These are phyloP conservation scores for Komagataella kurtzmanii DNA, from an alignment of 805 yeast species.

Conservation along the genomic window DNA sequence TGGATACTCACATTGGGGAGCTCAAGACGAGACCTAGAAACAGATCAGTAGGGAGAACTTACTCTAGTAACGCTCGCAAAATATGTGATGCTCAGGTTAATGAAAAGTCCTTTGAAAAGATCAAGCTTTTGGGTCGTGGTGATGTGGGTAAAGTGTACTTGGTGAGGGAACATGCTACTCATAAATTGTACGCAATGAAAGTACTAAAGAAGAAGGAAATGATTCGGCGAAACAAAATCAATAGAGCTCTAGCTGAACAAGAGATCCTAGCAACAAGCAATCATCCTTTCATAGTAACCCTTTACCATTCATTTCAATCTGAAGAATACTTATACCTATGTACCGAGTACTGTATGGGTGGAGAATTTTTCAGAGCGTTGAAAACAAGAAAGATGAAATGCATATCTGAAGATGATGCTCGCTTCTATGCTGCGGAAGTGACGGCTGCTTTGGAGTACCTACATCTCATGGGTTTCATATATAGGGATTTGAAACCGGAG, in stretches of 20 bases:
- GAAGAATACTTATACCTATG: constrained; percentile 85
- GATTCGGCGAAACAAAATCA: constrained; percentile 90
- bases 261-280: constrained; percentile 90
- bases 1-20: constrained; percentile 23
- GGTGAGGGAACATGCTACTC: constrained; percentile 69
- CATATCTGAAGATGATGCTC: constrained; percentile 77
- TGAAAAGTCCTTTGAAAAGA: constrained; percentile 79
- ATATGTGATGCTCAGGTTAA: constrained; percentile 69
- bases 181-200: constrained; percentile 83
- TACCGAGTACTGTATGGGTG: constrained; percentile 99
- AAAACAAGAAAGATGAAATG: constrained; percentile 85
- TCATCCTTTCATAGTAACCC: constrained; percentile 93
- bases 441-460: constrained; percentile 92
- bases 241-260: constrained; percentile 91
- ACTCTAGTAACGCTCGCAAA: constrained; percentile 64
- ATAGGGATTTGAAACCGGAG: constrained; percentile 94
- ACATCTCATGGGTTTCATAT: constrained; percentile 94
- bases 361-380: constrained; percentile 91
- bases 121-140: constrained; percentile 87
- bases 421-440: constrained; percentile 92
- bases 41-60: constrained; percentile 39
- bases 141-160: constrained; percentile 95
- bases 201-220: constrained; percentile 82
- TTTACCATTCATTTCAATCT: constrained; percentile 93
- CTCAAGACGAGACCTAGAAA: constrained; percentile 24